These are phyloP conservation scores for Irineochytrium annulatum DNA, from an alignment of 192 early-diverging fungal genomes.

Conservation along the genomic window DNA sequence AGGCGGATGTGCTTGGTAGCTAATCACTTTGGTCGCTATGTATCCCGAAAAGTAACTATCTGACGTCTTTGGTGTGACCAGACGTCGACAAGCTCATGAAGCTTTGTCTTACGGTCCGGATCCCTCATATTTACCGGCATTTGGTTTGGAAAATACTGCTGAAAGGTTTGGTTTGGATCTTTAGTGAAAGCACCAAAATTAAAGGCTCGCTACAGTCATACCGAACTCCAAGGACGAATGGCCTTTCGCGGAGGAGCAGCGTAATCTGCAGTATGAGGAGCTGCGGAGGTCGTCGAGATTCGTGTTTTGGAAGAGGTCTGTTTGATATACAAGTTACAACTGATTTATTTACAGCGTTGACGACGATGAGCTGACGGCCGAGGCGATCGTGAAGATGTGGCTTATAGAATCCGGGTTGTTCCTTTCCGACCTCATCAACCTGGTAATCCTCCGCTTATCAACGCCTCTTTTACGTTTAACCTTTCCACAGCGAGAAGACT, in stretches of 20 bases:
- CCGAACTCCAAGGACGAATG: slow-evolving; percentile 29
- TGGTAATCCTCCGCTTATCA: no score
- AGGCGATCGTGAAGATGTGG: not conserved
- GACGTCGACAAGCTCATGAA: slow-evolving; percentile 37
- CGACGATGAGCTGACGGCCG: not conserved
- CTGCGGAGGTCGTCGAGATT: slow-evolving; percentile 6
- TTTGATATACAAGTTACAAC: no score
- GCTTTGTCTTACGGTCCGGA: slow-evolving; percentile 36
- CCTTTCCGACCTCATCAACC: no score
- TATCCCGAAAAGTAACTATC: no score
- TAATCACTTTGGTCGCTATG: no score
- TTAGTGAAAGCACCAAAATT: no score
- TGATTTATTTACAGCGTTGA: no score
- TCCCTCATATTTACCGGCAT: slow-evolving; percentile 34
- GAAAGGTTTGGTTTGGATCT: no score
- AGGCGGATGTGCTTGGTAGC: slow-evolving; percentile 21
- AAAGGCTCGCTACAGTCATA: no score
- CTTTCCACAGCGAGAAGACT: no score
- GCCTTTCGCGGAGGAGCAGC: slow-evolving; percentile 22
- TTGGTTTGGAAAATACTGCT: slow-evolving; percentile 37
- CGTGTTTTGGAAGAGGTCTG: slow-evolving; percentile 13
- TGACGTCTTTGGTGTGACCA: not conserved
- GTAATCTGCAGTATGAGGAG: slow-evolving; percentile 22
- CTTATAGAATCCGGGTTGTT: no score
- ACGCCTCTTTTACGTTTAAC: no score